Evolutionary conservation across 768 basidiomycete genomes (phyloP), one percentile per base, ranked within the genome.

Genomic region (Psilocybe cyanescens): DNA sequence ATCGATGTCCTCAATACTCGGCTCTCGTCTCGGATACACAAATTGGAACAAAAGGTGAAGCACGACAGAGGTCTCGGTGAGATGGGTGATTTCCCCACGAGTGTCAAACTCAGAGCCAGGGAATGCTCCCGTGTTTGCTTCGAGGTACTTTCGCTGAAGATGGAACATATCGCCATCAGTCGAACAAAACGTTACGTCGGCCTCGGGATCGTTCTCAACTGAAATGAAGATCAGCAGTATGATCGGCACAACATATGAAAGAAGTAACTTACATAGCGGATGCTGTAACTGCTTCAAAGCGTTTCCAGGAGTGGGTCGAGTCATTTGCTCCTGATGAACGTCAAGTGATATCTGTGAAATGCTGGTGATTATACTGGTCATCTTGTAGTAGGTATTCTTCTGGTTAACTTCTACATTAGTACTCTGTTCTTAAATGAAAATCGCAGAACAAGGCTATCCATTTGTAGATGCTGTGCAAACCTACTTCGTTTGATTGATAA

Each of bases 111-210:
- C 70, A 1, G 68, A 52, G 8, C 70, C 70, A 17, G 75, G 71
- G 53, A 76, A 74, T 3, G 61, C 71, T 12, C 70, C 74, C 0
- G 72, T 67, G 14, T 63, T 64, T 11, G 68, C 67, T 17, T 68
- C 70, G 6, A 76, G 66, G 37, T 72, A 71, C 52, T 68, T 72
- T 19, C 67, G 51, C 51, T 75, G 70, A 7, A 75, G 52, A 19
- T 67, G 60, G 50, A 75, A 74, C 8, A 65, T 54, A 11, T 73
- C 58, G 12, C 55, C 60, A 44, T 76, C 74, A 8, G 64, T 45
- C n/a, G 72, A 76, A 37, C 66, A 57, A 51, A 76, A 68, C 7
- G 66, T 64, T n/a, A 76, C 61, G 55, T 76, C 75, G 0, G 72
- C 68, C 17, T 74, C 68, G 30, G 66, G 52, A 12, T 65, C 64